Conservation (phyloP, 352 stramenopile genomes). For the Thraustotheca clavata region DNA sequence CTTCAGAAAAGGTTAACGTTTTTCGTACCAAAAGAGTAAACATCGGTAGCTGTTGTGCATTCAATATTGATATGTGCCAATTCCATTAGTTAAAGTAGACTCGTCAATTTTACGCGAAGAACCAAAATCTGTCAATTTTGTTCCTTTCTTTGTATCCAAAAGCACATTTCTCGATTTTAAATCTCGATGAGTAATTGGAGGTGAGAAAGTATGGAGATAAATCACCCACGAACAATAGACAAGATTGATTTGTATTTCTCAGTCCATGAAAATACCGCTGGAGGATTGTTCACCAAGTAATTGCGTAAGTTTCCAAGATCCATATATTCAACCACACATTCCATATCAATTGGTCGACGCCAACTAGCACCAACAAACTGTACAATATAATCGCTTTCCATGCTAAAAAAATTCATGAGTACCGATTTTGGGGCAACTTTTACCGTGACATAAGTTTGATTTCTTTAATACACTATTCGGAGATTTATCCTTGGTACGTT, state of each 20-base stretch:
- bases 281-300: neutral
- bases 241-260: neutral
- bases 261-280: neutral
- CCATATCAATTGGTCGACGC: neutral
- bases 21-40: slow-evolving; percentile 37
- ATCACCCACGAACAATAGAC: neutral
- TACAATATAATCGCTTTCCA: neutral
- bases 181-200: neutral
- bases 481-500: neutral
- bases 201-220: slow-evolving; percentile 9
- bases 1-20: neutral
- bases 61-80: slow-evolving; percentile 41
- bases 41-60: slow-evolving; percentile 40
- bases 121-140: slow-evolving; percentile 64
- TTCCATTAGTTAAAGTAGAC: slow-evolving; percentile 52
- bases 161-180: neutral
- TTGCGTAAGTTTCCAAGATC: neutral
- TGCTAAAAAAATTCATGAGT: neutral
- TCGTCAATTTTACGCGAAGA: slow-evolving; percentile 33
- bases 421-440: neutral
- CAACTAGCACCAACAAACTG: neutral
- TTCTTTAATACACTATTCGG: neutral
- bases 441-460: neutral
- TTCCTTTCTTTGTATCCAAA: slow-evolving; percentile 26
- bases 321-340: slow-evolving; percentile 5